Evolutionary conservation across 371 early-diverging fungal genomes (phyloP).

Genomic region (Circinella minor): DNA sequence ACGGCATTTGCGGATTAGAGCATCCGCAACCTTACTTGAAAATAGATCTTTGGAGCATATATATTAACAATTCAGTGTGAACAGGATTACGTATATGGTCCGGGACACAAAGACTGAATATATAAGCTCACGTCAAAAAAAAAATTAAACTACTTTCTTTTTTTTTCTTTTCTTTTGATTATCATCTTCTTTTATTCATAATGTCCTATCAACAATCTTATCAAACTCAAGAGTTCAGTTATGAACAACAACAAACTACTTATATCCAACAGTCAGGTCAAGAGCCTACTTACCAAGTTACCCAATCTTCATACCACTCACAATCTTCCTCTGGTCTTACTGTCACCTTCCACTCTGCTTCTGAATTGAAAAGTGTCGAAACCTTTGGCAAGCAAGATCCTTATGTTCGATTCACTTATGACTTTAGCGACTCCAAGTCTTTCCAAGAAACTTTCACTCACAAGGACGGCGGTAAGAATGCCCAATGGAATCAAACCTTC

Average conservation of each 20-base stretch:
- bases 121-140: slow-evolving; percentile 3
- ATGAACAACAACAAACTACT: not conserved
- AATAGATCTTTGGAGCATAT: too few relatives aligned
- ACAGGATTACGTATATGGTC: too few relatives aligned
- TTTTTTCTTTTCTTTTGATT: not conserved
- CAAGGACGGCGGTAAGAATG: slow-evolving; percentile 57
- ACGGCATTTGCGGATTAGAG: slow-evolving; percentile 7
- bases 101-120: not conserved
- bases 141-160: not conserved
- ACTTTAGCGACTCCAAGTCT: slow-evolving; percentile 45
- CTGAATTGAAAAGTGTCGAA: slow-evolving; percentile 46
- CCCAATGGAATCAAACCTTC: slow-evolving; percentile 65
- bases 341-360: slow-evolving; percentile 42
- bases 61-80: not conserved
- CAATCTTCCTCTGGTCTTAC: slow-evolving; percentile 1
- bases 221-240: not conserved
- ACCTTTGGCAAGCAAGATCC: slow-evolving; percentile 65
- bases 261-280: not conserved
- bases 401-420: slow-evolving; percentile 56
- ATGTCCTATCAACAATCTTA: slow-evolving; percentile 1
- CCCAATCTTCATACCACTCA: not conserved
- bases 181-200: not conserved
- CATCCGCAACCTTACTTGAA: not conserved
- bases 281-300: not conserved
- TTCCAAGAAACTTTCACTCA: slow-evolving; percentile 61